phyloP scores from a whole-genome alignment of 2,329 filamentous ascomycete species.

The Fusarium equiseti region DNA sequence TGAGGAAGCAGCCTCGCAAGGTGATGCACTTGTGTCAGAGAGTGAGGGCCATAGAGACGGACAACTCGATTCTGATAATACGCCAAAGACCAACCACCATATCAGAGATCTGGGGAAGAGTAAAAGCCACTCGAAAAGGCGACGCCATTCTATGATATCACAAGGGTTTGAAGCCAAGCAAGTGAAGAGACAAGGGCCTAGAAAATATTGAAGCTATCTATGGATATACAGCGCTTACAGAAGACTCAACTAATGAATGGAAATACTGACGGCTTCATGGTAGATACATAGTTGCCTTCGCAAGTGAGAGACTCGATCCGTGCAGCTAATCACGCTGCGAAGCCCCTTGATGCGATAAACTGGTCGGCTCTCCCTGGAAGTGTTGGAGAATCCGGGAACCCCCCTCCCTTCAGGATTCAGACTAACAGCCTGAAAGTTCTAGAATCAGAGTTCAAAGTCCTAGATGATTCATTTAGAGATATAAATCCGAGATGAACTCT shows the following conservation, averaged over 20 bases:
- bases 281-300: background rate
- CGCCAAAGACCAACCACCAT: background rate
- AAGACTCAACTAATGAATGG: background rate
- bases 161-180: background rate
- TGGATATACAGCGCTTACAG: background rate
- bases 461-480: no score
- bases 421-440: no score
- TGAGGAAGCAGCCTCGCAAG: background rate
- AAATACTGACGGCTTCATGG: background rate
- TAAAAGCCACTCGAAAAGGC: background rate
- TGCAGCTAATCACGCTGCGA: background rate
- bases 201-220: background rate
- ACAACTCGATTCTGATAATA: background rate
- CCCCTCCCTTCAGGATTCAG: no score
- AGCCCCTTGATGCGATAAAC: background rate
- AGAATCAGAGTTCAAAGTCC: no score
- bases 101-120: background rate
- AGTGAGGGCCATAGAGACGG: background rate
- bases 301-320: background rate
- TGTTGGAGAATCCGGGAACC: background rate
- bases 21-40: background rate
- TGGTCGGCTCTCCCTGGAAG: background rate
- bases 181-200: background rate
- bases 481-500: background rate
- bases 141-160: background rate